Conservation (phyloP, 2,329 filamentous ascomycete species). For the Fusarium graminum region DNA sequence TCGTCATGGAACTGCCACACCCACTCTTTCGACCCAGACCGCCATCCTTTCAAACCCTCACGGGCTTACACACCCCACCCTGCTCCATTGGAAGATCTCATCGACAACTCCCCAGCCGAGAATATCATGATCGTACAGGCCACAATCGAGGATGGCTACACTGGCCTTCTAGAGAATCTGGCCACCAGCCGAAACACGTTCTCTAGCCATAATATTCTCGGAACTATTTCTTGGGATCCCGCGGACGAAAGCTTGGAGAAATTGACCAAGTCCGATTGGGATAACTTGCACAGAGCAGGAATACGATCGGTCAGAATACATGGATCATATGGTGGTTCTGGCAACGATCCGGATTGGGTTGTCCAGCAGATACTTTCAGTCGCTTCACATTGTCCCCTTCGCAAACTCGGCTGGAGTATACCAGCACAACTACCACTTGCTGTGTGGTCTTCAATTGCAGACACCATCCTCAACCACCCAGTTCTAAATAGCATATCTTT, state of each 20-base stretch:
- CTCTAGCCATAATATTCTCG: not conserved
- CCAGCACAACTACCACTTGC: constrained; percentile 2
- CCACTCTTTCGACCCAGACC: constrained; percentile 17
- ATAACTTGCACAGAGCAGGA: not conserved
- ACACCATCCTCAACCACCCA: not conserved
- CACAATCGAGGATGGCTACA: no score
- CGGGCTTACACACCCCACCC: constrained; percentile 14
- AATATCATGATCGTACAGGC: constrained; percentile 24
- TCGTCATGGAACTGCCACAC: constrained; percentile 9
- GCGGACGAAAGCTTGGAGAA: not conserved
- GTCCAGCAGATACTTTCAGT: not conserved
- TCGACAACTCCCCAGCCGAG: not conserved
- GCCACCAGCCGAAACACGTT: not conserved
- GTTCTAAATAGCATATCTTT: not conserved
- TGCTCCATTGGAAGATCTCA: not conserved
- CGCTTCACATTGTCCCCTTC: not conserved
- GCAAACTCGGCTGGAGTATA: constrained; percentile 7
- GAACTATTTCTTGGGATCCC: constrained; percentile 11
- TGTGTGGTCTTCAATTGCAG: constrained; percentile 8
- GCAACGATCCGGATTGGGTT: not conserved
- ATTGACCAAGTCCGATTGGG: not conserved
- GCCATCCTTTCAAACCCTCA: not conserved
- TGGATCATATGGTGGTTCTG: constrained; percentile 9
- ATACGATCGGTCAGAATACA: constrained; percentile 12
- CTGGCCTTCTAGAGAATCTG: no score